A percentile compares a stretch with the other conserved stretches of the same genome.
Conservation (phyloP, 1,284 basidiomycete genomes). For the Sporisorium sorghi region DNA sequence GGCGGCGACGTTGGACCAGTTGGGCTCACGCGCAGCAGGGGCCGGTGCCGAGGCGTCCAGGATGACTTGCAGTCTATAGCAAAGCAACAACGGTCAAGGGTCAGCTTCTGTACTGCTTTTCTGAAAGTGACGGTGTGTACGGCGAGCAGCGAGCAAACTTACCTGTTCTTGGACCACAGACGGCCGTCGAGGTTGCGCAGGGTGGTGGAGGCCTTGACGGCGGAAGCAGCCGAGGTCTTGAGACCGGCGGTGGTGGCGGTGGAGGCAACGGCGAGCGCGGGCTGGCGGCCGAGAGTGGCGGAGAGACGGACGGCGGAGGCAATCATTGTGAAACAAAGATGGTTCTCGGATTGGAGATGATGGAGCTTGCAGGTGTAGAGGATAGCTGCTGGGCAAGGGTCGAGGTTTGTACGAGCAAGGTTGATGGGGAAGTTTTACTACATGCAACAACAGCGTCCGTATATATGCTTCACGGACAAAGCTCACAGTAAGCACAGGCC, state of each 20-base stretch:
- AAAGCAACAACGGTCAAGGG: neutral
- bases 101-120: constrained; percentile 5
- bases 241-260: constrained; percentile 42
- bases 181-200: constrained; percentile 44
- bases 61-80: constrained; percentile 35
- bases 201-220: constrained; percentile 33
- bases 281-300: constrained; percentile 46
- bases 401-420: neutral
- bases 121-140: too few relatives aligned
- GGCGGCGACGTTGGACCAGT: constrained; percentile 49
- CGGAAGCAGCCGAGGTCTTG: constrained; percentile 44
- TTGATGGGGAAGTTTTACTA: neutral
- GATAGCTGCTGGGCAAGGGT: constrained; percentile 1
- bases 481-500: constrained; percentile 1
- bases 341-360: constrained; percentile 2
- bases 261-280: constrained; percentile 29
- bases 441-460: neutral
- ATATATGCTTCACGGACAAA: constrained; percentile 18
- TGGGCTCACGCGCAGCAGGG: constrained; percentile 31
- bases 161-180: constrained; percentile 48
- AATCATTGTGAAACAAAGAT: constrained; percentile 28
- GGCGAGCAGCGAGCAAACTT: constrained; percentile 6
- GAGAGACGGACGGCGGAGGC: constrained; percentile 51
- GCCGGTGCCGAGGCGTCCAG: constrained; percentile 35
- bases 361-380: neutral